Evolutionary conservation across 192 early-diverging fungal genomes (phyloP), one percentile per base, ranked within the genome.

Genomic region (Coemansia sp.): DNA sequence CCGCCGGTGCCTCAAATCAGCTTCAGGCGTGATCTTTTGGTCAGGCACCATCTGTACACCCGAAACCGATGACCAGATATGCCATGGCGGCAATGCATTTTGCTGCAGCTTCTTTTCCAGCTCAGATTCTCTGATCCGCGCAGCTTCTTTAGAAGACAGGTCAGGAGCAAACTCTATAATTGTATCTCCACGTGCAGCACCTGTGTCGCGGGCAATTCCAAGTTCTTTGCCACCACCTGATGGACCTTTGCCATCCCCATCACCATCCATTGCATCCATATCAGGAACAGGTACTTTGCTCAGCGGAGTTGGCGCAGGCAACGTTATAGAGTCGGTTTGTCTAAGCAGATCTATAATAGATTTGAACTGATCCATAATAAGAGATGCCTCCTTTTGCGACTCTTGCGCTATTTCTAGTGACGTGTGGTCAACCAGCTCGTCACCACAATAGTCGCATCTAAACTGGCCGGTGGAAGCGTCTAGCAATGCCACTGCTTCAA

Each of bases 71-170:
- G 83, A 85, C 54, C 84, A 86, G 23, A 83, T 82, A 62, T 91
- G 89, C 89, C 89, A 91, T 21, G 83, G 81, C 14, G 89, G 89
- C 35, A 91, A 71, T 16, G 84, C 87, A 54, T 91, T 91, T 63
- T 89, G 87, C 40, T 82, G 82, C 65, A 81, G 66, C 50, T 86
- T 88, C 62, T 85, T 81, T 42, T 83, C 83, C 0, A 84, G 78
- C 50, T 88, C 87, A 2, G 68, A 62, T 49, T 86, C 80, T 52
- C 83, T 83, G n/a, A 81, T 75, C 30, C 80, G 79, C 44, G 84
- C 79, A 0, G 84, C 81, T 40, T 87, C 86, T 46, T 86, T 85
- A 15, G 68, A 37, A 12, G 72, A 59, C 53, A 85, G 75, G 33
- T 91, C 87, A 31, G 84, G 81, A 49, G 84, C 83, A 65, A 91